A percentile compares a stretch with the other conserved stretches of the same genome.
These are phyloP conservation scores for Onygena corvina DNA, from an alignment of 2,329 filamentous ascomycete genomes.

Conservation along the genomic window DNA sequence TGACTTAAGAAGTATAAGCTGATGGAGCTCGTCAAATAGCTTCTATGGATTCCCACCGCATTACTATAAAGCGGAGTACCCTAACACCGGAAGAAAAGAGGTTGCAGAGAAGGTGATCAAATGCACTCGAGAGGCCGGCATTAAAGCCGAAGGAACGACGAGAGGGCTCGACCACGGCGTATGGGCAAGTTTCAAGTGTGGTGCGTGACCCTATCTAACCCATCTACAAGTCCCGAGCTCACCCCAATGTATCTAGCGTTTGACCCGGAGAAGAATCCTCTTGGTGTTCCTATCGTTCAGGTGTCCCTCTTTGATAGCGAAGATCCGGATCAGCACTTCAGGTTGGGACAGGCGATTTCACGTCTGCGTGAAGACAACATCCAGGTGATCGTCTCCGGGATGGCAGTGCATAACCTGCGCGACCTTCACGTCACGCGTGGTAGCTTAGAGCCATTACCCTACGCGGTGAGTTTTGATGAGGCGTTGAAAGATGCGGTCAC, in stretches of 20 bases:
- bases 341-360: slow-evolving; percentile 53
- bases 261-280: slow-evolving; percentile 47
- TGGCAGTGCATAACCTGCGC: slow-evolving; percentile 61
- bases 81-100: slow-evolving; percentile 49
- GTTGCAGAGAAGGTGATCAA: slow-evolving; percentile 49
- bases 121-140: slow-evolving; percentile 45
- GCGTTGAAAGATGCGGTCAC: slow-evolving; percentile 54
- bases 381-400: slow-evolving; percentile 58
- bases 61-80: slow-evolving; percentile 57
- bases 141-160: slow-evolving; percentile 47
- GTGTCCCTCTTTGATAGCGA: slow-evolving; percentile 56
- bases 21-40: slow-evolving; percentile 23
- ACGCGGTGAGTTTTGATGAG: slow-evolving; percentile 53
- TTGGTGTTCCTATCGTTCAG: slow-evolving; percentile 58
- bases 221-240: no score
- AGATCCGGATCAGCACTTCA: slow-evolving; percentile 54
- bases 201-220: slow-evolving; percentile 23
- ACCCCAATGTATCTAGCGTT: slow-evolving; percentile 39
- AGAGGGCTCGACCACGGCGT: slow-evolving; percentile 65
- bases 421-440: slow-evolving; percentile 39
- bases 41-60: slow-evolving; percentile 61
- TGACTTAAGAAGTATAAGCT: neutral
- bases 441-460: slow-evolving; percentile 41
- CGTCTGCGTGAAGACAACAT: slow-evolving; percentile 56
- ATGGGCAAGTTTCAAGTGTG: slow-evolving; percentile 53